phyloP scores from a whole-genome alignment of 1,284 basidiomycete species.

The Cryptococcus sp. region DNA sequence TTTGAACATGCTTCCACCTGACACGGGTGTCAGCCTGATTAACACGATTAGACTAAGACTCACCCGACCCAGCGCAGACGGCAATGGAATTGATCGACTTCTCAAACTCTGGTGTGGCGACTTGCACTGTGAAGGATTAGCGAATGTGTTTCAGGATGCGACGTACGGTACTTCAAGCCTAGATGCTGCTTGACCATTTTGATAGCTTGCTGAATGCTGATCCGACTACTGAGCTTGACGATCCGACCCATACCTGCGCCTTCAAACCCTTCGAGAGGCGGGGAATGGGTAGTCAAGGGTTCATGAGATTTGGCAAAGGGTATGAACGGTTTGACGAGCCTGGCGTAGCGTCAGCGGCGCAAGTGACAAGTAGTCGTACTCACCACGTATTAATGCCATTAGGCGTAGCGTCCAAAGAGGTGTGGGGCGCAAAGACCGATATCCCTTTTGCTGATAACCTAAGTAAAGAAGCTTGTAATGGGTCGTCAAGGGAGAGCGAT shows the following conservation, averaged over 20 bases:
- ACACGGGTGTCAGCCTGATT: background rate
- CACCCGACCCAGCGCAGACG: conserved; percentile 80
- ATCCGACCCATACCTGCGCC: conserved; percentile 68
- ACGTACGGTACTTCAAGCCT: conserved; percentile 64
- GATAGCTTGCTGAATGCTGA: conserved; percentile 61
- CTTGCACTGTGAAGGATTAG: conserved; percentile 66
- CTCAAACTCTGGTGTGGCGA: conserved; percentile 60
- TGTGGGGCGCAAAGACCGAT: conserved; percentile 85
- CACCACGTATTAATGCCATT: conserved; percentile 83
- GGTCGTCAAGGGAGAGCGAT: conserved; percentile 72
- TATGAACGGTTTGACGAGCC: conserved; percentile 47
- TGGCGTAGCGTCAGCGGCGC: conserved; percentile 13
- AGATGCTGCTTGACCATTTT: conserved; percentile 69
- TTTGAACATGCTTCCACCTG: conserved; percentile 64
- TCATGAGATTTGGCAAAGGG: conserved; percentile 19
- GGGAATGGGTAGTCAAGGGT: conserved; percentile 25
- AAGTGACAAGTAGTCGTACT: conserved; percentile 37
- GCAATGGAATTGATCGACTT: conserved; percentile 58
- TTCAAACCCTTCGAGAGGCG: conserved; percentile 38
- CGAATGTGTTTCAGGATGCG: background rate
- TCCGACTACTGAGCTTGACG: conserved; percentile 57
- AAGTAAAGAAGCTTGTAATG: conserved; percentile 78
- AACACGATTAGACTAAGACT: background rate
- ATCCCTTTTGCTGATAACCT: conserved; percentile 77
- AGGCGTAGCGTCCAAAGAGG: conserved; percentile 74